Evolutionary conservation across 805 yeast species (phyloP), one percentile per base, ranked within the genome.

Genomic region (Candida tallmaniae): DNA sequence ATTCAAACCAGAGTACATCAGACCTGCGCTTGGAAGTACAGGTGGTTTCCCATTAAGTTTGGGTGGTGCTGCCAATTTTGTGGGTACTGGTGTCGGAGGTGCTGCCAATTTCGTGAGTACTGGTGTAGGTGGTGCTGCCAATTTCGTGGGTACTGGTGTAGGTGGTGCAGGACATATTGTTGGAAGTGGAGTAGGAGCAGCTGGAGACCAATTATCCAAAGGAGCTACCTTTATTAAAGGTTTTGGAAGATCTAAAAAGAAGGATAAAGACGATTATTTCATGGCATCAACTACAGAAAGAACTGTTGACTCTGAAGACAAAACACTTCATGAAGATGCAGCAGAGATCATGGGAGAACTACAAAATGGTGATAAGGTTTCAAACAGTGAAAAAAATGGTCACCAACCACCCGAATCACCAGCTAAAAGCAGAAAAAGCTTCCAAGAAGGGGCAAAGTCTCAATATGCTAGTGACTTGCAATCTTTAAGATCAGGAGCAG

Each of bases 1-100:
- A 1, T 84, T 83, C 58, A 52, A 50, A 28, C 88, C 90, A 14
- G 75, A 77, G 46, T 84, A 82, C 53, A 58, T 77, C 30, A 74
- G 83, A 54, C 86, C 90, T n/a, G 58, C 61, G 31, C 54, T 80
- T 28, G 63, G 58, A 6, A 41, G 58, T n/a, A 44, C 51, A 30
- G 44, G 54, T 20, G 72, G 72, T 12, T 60, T 65, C 36, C 74
- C 71, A 14, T 47, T 62, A 32, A 65, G 60, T 23, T 49, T 73
- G 18, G 54, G 58, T 14, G 60, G 59, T 15, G 46, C 70, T 17
- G 57, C 73, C 7, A 69, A 65, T 23, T 68, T 58, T 14, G 77
- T 81, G 20, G 50, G 74, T 36, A 72, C 70, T 48, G 64, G 69
- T 20, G 62, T 53, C 18, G 65, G 63, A 4, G 60, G 58, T 10